Conservation (phyloP, 345 rosid species). For the Aegle marmelos region DNA sequence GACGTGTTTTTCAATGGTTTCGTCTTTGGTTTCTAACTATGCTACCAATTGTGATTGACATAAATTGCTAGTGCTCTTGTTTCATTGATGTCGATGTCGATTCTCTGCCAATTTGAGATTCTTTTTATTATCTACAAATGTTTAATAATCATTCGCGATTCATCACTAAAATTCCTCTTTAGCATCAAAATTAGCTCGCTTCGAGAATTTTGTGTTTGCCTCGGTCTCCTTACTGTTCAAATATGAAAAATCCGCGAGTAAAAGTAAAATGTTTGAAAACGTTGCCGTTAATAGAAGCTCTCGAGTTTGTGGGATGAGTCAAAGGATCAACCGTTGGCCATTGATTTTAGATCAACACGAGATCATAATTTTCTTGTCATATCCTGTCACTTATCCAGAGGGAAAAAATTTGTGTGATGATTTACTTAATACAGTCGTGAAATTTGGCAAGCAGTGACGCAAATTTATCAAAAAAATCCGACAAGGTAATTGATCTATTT, state of each 20-base stretch:
- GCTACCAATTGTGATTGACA: neutral
- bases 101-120: neutral
- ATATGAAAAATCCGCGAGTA: neutral
- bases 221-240: neutral
- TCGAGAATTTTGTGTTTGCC: neutral
- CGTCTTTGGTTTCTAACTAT: constrained; percentile 3
- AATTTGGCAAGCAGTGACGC: neutral
- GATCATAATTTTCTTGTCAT: neutral
- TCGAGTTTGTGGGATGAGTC: neutral
- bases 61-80: fast-evolving
- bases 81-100: neutral
- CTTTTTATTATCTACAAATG: neutral
- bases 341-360: neutral
- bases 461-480: neutral
- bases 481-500: neutral
- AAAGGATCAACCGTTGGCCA: neutral
- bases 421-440: too few relatives aligned
- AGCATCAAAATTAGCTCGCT: neutral
- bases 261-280: neutral
- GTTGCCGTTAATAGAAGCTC: too few relatives aligned
- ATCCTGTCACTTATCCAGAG: neutral
- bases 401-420: neutral
- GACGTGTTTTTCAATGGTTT: constrained; percentile 1
- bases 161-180: neutral
- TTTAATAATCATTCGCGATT: neutral